Evolutionary conservation across 2,329 filamentous ascomycete species (phyloP), one percentile per base, ranked within the genome.

Genomic region (Cladosporium sp.): DNA sequence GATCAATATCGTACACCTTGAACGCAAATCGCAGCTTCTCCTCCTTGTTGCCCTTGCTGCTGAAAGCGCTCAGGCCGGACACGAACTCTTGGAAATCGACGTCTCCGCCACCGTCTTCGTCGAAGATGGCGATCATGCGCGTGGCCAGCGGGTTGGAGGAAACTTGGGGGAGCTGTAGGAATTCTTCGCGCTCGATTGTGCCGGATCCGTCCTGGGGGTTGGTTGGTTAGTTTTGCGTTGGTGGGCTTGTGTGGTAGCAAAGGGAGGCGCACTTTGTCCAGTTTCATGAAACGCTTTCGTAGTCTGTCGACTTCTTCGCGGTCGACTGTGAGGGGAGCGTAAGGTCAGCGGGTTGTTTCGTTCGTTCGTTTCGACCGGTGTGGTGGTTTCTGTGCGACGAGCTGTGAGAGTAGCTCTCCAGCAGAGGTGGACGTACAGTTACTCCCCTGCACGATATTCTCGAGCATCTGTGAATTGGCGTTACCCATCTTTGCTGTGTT

Each of bases 61-160:
- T 95, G 85, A 99, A 99, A 49, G 95, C 95, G 72, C 90, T 94
- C 58, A 99, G 87, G 4, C 95, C 95, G 1, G 92, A 93, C 11
- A 99, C 95, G 78, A 99, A 99, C 80, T 99, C 95, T 77, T 98
- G 93, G 80, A 99, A 99, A 80, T 99, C 95, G 74, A 99, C 95
- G 74, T 97, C 92, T 75, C 95, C 95, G 73, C 95, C 94, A 69
- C 95, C 95, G 79, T 99, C 95, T 81, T 98, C 95, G 80, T 99
- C 95, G 78, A 99, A 98, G 74, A 98, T 99, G 66, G 95, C 94
- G 76, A 99, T 99, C 93, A 99, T 97, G 80, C 94, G 91, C 75
- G 95, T 98, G 71, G 95, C 95, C 64, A 99, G 89, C 32, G 95
- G 95, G 81, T 99, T 99, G 59, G 94, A 97, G 65, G 93, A 96